These are phyloP conservation scores for Cokeromyces recurvatus DNA, from an alignment of 371 early-diverging fungal species.

Conservation along the genomic window DNA sequence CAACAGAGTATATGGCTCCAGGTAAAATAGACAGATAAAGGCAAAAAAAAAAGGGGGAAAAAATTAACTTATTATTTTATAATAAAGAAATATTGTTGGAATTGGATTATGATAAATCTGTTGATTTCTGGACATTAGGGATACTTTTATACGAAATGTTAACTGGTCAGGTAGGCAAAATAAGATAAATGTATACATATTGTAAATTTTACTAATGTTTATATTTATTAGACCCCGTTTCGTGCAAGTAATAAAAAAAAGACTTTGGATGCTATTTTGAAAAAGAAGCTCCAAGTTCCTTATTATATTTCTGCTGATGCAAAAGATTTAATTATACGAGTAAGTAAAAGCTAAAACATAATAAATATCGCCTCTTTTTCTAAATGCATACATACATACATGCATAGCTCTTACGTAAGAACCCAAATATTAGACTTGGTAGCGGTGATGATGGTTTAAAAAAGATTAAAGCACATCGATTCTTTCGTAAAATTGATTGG, in stretches of 20 bases:
- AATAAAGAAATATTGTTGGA: slow-evolving; percentile 69
- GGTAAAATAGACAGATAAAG: too few species aligned
- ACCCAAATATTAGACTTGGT: slow-evolving; percentile 63
- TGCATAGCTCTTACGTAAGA: slow-evolving; percentile 70
- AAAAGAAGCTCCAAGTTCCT: slow-evolving; percentile 71
- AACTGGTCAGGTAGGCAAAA: slow-evolving; percentile 50
- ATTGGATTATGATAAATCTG: slow-evolving; percentile 76
- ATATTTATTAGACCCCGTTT: slow-evolving; percentile 58
- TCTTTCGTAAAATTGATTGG: slow-evolving; percentile 89
- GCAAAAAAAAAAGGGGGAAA: too few species aligned
- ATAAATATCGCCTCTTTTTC: too few species aligned
- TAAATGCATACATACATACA: too few species aligned
- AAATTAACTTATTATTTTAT: background rate
- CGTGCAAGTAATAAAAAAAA: slow-evolving; percentile 73
- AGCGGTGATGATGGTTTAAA: slow-evolving; percentile 67
- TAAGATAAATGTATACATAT: background rate
- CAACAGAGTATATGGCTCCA: slow-evolving; percentile 77
- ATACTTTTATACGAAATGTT: slow-evolving; percentile 89
- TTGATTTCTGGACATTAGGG: slow-evolving; percentile 95
- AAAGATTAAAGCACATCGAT: slow-evolving; percentile 80
- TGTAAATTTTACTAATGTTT: background rate
- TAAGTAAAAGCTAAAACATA: slow-evolving; percentile 14
- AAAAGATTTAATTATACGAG: slow-evolving; percentile 52
- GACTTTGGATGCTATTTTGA: slow-evolving; percentile 73
- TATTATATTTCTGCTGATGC: slow-evolving; percentile 67